Conservation (phyloP, 345 rosid genomes). For the Gynandropsis gynandra region DNA sequence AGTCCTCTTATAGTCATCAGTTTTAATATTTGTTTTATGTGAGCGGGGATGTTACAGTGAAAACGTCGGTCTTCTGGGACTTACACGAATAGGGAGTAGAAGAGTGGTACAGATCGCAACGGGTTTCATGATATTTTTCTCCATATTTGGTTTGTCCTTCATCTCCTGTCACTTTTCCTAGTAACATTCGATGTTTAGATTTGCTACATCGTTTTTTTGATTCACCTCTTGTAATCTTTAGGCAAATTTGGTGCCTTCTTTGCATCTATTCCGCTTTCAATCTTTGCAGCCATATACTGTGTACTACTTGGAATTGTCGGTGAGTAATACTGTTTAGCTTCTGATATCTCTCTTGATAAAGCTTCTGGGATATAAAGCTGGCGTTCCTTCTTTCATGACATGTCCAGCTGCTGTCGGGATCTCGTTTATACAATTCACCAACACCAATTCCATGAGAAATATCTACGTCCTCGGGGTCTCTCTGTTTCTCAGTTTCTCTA, state of each 20-base stretch:
- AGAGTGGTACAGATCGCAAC: constrained; percentile 91
- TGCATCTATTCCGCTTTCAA: constrained; percentile 91
- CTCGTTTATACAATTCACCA: constrained; percentile 77
- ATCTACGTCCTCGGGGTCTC: constrained; percentile 76
- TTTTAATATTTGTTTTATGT: constrained; percentile 4
- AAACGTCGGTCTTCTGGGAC: constrained; percentile 92
- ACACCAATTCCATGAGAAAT: constrained; percentile 82
- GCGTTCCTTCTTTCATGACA: constrained; percentile 1
- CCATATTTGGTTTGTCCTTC: constrained; percentile 72
- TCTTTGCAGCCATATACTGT: constrained; percentile 89
- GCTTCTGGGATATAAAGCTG: neutral
- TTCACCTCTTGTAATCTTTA: constrained; percentile 23
- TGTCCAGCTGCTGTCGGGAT: constrained; percentile 73
- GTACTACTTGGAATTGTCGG: constrained; percentile 85
- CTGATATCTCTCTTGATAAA: neutral
- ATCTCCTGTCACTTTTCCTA: neutral
- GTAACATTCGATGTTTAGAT: no score
- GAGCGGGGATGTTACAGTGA: constrained; percentile 49
- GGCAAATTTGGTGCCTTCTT: constrained; percentile 97
- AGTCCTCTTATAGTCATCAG: neutral
- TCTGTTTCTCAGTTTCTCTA: constrained; percentile 77
- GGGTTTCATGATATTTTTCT: constrained; percentile 93
- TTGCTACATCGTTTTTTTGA: neutral
- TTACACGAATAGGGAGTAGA: constrained; percentile 88
- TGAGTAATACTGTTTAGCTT: constrained; percentile 28